These are phyloP conservation scores for Tylopilus orsonianus DNA, from an alignment of 1,284 basidiomycete species.

Conservation along the genomic window DNA sequence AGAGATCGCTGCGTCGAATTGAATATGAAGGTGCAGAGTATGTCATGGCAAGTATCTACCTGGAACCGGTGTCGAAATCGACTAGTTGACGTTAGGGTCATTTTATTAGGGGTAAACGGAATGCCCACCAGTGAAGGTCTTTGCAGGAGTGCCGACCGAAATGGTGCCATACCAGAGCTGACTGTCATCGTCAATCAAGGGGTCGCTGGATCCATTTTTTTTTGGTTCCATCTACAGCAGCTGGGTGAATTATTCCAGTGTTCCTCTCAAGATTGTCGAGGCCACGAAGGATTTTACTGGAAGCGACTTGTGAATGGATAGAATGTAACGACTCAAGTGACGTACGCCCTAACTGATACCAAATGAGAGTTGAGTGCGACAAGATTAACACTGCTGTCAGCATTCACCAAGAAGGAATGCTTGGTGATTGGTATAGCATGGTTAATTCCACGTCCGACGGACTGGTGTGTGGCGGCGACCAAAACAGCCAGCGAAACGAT, in stretches of 20 bases:
- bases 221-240: neutral
- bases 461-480: conserved; percentile 8
- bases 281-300: conserved; percentile 15
- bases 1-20: conserved; percentile 15
- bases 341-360: conserved; percentile 9
- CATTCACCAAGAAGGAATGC: conserved; percentile 2
- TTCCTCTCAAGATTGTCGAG: conserved; percentile 15
- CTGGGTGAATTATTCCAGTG: conserved; percentile 12
- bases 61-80: conserved; percentile 39
- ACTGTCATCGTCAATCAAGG: conserved; percentile 23
- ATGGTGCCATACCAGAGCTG: conserved; percentile 33
- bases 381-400: conserved; percentile 11
- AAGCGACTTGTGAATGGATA: neutral
- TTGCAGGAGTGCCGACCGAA: conserved; percentile 35
- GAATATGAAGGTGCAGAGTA: neutral
- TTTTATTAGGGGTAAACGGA: too few relatives aligned
- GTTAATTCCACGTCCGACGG: neutral
- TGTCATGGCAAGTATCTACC: conserved; percentile 7
- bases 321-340: neutral
- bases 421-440: conserved; percentile 14
- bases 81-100: conserved; percentile 16
- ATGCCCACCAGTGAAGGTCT: conserved; percentile 15
- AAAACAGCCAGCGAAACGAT: conserved; percentile 13
- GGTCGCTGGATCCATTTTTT: neutral
- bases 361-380: conserved; percentile 9